Conservation (phyloP, 2,329 filamentous ascomycete genomes). For the Botryosphaeria dothidea region DNA sequence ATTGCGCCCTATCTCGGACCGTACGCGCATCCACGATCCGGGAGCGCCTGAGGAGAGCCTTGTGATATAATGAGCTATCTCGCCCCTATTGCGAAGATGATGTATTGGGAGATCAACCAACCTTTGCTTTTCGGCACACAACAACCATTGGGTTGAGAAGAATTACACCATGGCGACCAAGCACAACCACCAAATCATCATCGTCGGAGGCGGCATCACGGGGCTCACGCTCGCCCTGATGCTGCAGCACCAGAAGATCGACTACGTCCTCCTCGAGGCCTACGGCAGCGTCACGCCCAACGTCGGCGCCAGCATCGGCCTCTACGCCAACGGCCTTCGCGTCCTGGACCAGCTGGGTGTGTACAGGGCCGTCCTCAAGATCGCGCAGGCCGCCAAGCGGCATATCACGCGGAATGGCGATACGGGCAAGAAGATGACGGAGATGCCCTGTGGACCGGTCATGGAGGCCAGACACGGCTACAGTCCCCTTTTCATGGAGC, state of each 20-base stretch:
- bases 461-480: slow-evolving; percentile 20
- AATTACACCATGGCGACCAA: neutral
- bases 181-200: slow-evolving; percentile 12
- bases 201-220: slow-evolving; percentile 18
- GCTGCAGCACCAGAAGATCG: slow-evolving; percentile 23
- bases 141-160: neutral
- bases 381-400: neutral
- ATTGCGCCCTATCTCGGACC: neutral
- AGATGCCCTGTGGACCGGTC: neutral
- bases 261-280: slow-evolving; percentile 26
- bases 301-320: slow-evolving; percentile 26
- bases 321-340: slow-evolving; percentile 22
- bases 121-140: neutral
- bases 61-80: neutral
- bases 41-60: neutral
- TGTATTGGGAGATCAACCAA: neutral
- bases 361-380: neutral
- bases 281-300: slow-evolving; percentile 23
- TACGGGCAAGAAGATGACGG: neutral
- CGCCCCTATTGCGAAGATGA: neutral
- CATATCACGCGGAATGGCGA: neutral
- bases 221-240: slow-evolving; percentile 25
- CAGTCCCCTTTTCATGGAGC: slow-evolving; percentile 11
- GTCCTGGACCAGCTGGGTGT: slow-evolving; percentile 19
- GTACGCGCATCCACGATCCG: neutral